Conservation (phyloP, 257 asterid species). For the Przewalskia tangutica region DNA sequence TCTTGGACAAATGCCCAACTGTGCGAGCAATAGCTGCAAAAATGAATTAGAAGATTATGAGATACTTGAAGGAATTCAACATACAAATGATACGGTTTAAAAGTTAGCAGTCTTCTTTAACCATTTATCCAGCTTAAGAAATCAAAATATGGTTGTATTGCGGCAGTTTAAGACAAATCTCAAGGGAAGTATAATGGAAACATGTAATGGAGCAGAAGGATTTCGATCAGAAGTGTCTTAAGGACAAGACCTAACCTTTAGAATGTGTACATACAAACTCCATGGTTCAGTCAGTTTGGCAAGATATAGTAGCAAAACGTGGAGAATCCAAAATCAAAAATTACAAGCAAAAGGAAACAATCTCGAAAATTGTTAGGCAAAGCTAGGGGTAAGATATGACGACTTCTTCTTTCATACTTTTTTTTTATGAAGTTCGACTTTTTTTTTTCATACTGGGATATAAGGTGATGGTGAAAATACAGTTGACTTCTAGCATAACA, state of each 20-base stretch:
- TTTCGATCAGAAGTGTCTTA: not conserved
- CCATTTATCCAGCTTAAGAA: not conserved
- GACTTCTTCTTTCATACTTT: not conserved
- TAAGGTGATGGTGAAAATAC: not conserved
- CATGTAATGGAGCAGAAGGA: not conserved
- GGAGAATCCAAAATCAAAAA: not conserved
- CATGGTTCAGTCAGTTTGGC: not conserved
- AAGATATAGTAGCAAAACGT: not conserved
- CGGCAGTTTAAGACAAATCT: not conserved
- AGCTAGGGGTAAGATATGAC: not conserved
- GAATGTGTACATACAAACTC: not conserved
- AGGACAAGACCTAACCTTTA: not conserved
- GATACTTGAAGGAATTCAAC: not conserved
- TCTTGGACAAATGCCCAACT: slow-evolving; percentile 87
- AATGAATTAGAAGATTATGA: not conserved
- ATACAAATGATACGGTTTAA: not conserved
- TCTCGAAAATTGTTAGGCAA: not conserved
- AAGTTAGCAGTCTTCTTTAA: not conserved
- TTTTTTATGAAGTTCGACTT: too few relatives aligned
- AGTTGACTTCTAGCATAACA: not conserved
- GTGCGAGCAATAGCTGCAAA: slow-evolving; percentile 83
- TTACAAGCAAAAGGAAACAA: not conserved
- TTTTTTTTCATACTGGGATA: not conserved
- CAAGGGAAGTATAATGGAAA: not conserved
- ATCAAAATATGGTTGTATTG: not conserved